Evolutionary conservation across 2,329 filamentous ascomycete species (phyloP), one percentile per base, ranked within the genome.

Genomic region (Colletotrichum sp.): DNA sequence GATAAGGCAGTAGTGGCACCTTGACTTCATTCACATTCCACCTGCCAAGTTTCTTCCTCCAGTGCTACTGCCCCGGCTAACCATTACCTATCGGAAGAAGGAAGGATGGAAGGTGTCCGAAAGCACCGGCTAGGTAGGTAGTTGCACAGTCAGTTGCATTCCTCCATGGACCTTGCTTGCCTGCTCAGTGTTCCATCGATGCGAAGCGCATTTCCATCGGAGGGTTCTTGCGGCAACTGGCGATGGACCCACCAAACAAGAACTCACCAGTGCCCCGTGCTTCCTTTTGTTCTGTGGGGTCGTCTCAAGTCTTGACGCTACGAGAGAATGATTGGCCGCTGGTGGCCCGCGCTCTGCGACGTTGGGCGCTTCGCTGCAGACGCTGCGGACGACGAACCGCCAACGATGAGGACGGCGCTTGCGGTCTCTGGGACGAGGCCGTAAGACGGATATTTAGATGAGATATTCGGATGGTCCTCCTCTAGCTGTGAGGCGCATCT

Each of bases 241-340:
- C 71, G 44, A 13, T 16, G 34, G 64, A 24, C 36, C 74, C 71
- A 62, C 74, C 73, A 69, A 76, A 76, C 74, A 76, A 76, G 74
- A 69, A 73, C 34, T 55, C 44, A 24, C 59, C 67, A 72, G n/a
- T 76, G 70, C 73, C 73, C 70, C 64, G 73, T 76, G 63, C 73
- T 63, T 65, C 69, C 34, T 57, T 21, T 36, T n/a, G 28, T 66
- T 63, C 24, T 49, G 44, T 60, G 64, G 64, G 44, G 71, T 60
- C 64, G 71, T 76, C 70, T 76, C 70, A 66, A 69, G 74, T 74
- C 71, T 69, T 55, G 74, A 76, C 49, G 74, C 64, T 73, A 36
- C 26, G n/a, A 64, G 16, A 49, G 65, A 76, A 63, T 69, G 69
- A 76, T 76, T 76, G 73, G 73, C 57, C 55, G 57, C 6, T 21